Evolutionary conservation across 1,284 basidiomycete species (phyloP), one percentile per base, ranked within the genome.

Genomic region (Boletus sp.): DNA sequence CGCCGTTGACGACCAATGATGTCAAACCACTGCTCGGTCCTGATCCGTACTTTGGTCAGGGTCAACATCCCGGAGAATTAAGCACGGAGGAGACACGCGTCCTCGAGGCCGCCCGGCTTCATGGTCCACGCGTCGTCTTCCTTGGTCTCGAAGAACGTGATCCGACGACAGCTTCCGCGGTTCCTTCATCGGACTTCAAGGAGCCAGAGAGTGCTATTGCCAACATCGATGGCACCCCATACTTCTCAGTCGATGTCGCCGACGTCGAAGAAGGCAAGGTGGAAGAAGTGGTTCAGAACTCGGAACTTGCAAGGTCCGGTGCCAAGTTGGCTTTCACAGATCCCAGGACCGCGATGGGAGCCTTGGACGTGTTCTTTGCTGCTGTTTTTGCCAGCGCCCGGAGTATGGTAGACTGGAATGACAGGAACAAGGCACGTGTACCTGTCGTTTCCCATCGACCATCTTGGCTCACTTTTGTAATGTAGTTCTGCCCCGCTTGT

Each of bases 391-490:
- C 90, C 0, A 75, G 79, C 46, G 88, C 83, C 2, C 73, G 90
- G 52, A 88, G 85, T 44, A 74, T 95, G 76, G 73, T 87, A 7
- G 93, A 95, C 64, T 96, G 93, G 94, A 94, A 94, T 64, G 73
- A 72, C 41, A 74, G 91, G 47, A 93, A 93, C 66, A 89, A 84
- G 73, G 89, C 82, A 57, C 36, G 66, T 45, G 52, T 29, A 17
- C 41, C n/a, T 17, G 19, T 51, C 8, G 27, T 37, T 32, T 38
- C 16, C 38, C 12, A 17, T 10, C 6, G 25, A 16, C 39, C 41
- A 4, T 12, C 17, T 44, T 30, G 17, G 34, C 52, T 56, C 17
- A 56, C 44, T 50, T 17, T 23, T 14, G 8, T 5, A 8, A 27
- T 22, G 16, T 58, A 91, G 84, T 96, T 89, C 70, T 99, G 95